Conservation (phyloP, 2,329 filamentous ascomycete genomes). For the Ceratocystis albifundus region DNA sequence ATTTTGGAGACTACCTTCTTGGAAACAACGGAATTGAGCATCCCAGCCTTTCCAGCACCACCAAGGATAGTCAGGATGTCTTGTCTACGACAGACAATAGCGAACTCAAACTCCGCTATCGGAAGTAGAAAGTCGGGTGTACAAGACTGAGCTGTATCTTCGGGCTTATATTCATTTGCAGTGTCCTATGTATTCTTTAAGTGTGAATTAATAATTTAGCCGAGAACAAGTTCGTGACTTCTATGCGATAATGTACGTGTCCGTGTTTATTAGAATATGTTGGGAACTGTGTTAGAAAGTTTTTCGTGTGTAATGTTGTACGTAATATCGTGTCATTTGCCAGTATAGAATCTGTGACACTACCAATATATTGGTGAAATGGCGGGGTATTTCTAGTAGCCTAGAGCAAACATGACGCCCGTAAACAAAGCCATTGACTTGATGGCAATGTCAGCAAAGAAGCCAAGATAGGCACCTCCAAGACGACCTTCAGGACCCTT, state of each 20-base stretch:
- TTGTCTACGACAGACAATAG: slow-evolving; percentile 12
- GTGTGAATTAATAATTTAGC: not conserved
- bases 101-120: slow-evolving; percentile 8
- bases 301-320: too few relatives aligned
- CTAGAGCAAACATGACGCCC: slow-evolving; percentile 32
- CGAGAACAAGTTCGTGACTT: too few relatives aligned
- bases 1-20: slow-evolving; percentile 69
- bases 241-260: too few relatives aligned
- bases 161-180: too few relatives aligned
- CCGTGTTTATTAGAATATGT: not conserved
- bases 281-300: not conserved
- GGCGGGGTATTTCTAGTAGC: slow-evolving; percentile 26
- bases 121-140: not conserved
- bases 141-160: too few relatives aligned
- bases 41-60: slow-evolving; percentile 23
- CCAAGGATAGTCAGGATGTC: slow-evolving; percentile 25
- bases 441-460: slow-evolving; percentile 32
- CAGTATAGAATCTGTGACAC: not conserved
- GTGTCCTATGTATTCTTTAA: not conserved
- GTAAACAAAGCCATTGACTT: slow-evolving; percentile 38
- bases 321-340: too few relatives aligned
- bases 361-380: not conserved
- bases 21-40: slow-evolving; percentile 56
- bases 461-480: slow-evolving; percentile 32
- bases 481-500: slow-evolving; percentile 37